A percentile compares a stretch with the other conserved stretches of the same genome.
phyloP scores from a whole-genome alignment of 768 basidiomycete species.

The Rhodotorula diobovata region DNA sequence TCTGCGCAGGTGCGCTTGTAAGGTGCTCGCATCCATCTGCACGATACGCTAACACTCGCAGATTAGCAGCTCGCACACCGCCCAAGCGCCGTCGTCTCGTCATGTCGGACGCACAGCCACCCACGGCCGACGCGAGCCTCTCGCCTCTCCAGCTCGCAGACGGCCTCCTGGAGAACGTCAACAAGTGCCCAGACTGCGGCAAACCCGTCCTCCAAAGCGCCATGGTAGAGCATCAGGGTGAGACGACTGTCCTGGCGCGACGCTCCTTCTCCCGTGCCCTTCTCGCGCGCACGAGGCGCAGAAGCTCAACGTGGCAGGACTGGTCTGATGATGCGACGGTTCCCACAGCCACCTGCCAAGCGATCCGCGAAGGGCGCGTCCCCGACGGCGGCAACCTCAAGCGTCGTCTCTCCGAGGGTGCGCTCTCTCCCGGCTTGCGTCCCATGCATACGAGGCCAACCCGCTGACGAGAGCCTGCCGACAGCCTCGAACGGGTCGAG shows the following conservation, averaged over 20 bases:
- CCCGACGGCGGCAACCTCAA: slow-evolving; percentile 8
- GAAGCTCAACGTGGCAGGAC: too few relatives aligned
- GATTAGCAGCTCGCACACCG: not conserved
- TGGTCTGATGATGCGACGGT: not conserved
- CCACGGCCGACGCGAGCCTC: slow-evolving; percentile 64
- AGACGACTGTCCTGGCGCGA: slow-evolving; percentile 34
- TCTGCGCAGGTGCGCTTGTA: too few relatives aligned
- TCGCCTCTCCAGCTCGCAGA: slow-evolving; percentile 60
- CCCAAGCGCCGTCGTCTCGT: too few relatives aligned
- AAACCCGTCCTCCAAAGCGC: slow-evolving; percentile 76
- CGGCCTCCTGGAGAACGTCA: slow-evolving; percentile 55
- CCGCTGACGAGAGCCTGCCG: not conserved
- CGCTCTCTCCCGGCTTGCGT: not conserved
- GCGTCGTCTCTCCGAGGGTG: slow-evolving; percentile 26
- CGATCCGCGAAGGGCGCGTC: not conserved
- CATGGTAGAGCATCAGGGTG: slow-evolving; percentile 70
- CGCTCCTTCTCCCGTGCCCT: too few relatives aligned
- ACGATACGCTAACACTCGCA: too few relatives aligned
- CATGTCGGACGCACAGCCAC: slow-evolving; percentile 32
- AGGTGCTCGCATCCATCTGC: too few relatives aligned
- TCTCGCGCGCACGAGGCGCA: too few relatives aligned
- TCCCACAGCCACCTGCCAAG: not conserved
- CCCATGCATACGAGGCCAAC: too few relatives aligned
- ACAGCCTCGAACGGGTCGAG: slow-evolving; percentile 12
- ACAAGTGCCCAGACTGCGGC: slow-evolving; percentile 72